Conservation (phyloP, 495 filamentous ascomycete species). For the Hypoxylon subgilvum region DNA sequence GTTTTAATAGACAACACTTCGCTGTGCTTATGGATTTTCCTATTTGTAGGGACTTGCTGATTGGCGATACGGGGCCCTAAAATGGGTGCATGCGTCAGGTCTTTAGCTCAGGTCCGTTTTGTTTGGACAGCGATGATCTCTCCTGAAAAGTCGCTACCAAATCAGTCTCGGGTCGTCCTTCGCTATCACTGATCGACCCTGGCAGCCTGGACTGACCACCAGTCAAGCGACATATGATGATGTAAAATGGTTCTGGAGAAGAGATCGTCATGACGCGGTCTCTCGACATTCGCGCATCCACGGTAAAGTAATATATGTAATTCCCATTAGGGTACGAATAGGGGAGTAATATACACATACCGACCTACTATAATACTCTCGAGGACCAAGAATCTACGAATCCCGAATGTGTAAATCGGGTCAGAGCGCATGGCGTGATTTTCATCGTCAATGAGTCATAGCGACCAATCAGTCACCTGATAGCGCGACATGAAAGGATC, state of each 20-base stretch:
- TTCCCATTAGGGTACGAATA: no score
- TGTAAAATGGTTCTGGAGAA: neutral
- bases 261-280: conserved; percentile 5
- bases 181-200: conserved; percentile 19
- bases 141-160: neutral
- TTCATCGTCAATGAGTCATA: conserved; percentile 6
- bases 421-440: conserved; percentile 5
- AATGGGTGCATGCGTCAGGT: conserved; percentile 20
- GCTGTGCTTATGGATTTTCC: neutral
- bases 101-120: conserved; percentile 3
- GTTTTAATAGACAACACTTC: neutral
- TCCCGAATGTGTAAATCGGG: neutral
- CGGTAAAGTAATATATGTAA: no score
- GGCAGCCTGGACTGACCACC: conserved; percentile 3
- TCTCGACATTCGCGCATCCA: conserved; percentile 7
- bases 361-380: no score
- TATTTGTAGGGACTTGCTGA: conserved; percentile 1
- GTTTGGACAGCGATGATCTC: conserved; percentile 20
- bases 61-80: conserved; percentile 4
- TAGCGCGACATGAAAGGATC: conserved; percentile 16
- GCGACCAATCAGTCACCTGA: conserved; percentile 25
- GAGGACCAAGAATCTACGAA: neutral
- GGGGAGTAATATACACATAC: neutral
- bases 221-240: conserved; percentile 5
- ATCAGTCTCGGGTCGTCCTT: conserved; percentile 4